Evolutionary conservation across 805 yeast species (phyloP).

Genomic region (Ogataea trehaloabstinens): DNA sequence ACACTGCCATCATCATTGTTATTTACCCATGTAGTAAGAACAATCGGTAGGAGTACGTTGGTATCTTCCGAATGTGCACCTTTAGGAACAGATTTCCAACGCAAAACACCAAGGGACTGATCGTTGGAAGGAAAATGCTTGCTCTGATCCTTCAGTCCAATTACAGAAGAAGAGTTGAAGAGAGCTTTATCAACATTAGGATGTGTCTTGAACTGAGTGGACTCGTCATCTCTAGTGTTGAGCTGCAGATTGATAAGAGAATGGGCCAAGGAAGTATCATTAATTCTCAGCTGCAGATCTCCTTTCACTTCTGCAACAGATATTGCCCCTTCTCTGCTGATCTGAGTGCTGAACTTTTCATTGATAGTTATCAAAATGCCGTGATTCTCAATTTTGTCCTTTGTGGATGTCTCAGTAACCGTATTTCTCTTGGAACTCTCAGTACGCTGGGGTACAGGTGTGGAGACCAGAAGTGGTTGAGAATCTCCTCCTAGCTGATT

Average conservation of each 20-base stretch:
- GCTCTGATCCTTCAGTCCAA: slow-evolving; percentile 72
- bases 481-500: slow-evolving; percentile 23
- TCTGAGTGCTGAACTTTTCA: slow-evolving; percentile 75
- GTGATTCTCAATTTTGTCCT: slow-evolving; percentile 48
- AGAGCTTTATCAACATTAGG: slow-evolving; percentile 86
- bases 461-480: slow-evolving; percentile 31
- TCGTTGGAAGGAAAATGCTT: slow-evolving; percentile 91
- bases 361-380: slow-evolving; percentile 77
- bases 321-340: slow-evolving; percentile 80
- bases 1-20: slow-evolving; percentile 56
- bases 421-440: slow-evolving; percentile 17
- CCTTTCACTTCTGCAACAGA: slow-evolving; percentile 79
- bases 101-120: slow-evolving; percentile 83
- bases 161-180: slow-evolving; percentile 55
- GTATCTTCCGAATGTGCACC: slow-evolving; percentile 51
- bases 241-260: slow-evolving; percentile 60
- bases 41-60: slow-evolving; percentile 58
- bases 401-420: slow-evolving; percentile 22
- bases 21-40: slow-evolving; percentile 82
- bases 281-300: slow-evolving; percentile 83
- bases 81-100: slow-evolving; percentile 81
- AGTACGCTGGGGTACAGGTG: slow-evolving; percentile 21
- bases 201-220: slow-evolving; percentile 82
- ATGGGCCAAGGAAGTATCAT: slow-evolving; percentile 66
- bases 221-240: slow-evolving; percentile 43